Base-by-base conservation (phyloP, 208 protist species). In the Acanthamoeba pearcei region DNA sequence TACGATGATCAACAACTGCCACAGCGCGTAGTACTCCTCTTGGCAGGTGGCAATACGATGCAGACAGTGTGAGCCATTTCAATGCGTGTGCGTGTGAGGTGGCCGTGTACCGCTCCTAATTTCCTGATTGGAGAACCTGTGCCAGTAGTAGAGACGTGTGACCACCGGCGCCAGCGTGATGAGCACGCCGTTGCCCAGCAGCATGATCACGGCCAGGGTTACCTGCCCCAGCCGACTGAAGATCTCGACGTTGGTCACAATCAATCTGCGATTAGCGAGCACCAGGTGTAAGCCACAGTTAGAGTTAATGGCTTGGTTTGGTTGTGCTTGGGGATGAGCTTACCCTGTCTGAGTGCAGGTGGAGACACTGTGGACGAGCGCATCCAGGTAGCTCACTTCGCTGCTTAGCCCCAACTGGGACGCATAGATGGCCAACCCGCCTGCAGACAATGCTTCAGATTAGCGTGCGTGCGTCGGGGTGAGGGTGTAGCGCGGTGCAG, bases 1-100 rank as follows among this genome's bases (percentile, higher is more conserved):
- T 24, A 92, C 86, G 35, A 92, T 92, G 32, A 92, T 51, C 38
- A 76, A 10, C n/a, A 92, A 10, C 66, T 76, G 57, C 57, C 57
- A 78, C 46, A 92, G 60, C 0, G 86, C 86, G 17, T 42, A 57
- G 86, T 92, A 92, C 66, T 92, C 86, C 1, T 92, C 86, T 38
- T 38, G 2, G 2, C 38, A 2, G 38, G 1, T 38, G 38, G 2
- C 38, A 38, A 2, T 38, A n/a, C n/a, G n/a, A n/a, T n/a, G n/a
- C n/a, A n/a, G n/a, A n/a, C n/a, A n/a, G n/a, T n/a, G n/a, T n/a
- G n/a, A n/a, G n/a, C n/a, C n/a, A n/a, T n/a, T n/a, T n/a, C n/a
- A n/a, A n/a, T n/a, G 51, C 12, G 51, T 55, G 51, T 55, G 4
- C 12, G 51, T 13, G 57, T 24, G 57, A 0, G 57, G 19, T 64